Percentiles rank a stretch among this genome's conserved stretches.
Evolutionary conservation across 164 flowering plant genomes (phyloP).

Genomic region (Buxus sempervirens): DNA sequence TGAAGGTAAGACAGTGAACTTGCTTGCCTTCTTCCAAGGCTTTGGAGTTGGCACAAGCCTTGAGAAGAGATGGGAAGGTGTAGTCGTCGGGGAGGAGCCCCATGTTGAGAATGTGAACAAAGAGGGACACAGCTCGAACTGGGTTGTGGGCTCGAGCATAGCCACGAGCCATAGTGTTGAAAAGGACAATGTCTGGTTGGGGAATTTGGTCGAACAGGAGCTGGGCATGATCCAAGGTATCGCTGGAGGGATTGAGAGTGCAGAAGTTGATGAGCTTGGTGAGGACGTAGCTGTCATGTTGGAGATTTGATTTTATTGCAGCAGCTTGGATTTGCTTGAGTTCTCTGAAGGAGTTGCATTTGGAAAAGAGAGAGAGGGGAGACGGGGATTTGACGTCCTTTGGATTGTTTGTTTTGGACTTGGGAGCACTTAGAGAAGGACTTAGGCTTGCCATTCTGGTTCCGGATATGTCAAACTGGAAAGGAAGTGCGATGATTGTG

Average conservation of each 20-base stretch:
- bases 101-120: slow-evolving; percentile 23
- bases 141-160: slow-evolving; percentile 48
- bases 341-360: slow-evolving; percentile 43
- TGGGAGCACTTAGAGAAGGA: slow-evolving; percentile 15
- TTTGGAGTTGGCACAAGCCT: slow-evolving; percentile 50
- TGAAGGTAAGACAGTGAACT: slow-evolving; percentile 48
- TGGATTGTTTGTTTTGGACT: slow-evolving; percentile 11
- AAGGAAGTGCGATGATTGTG: slow-evolving; percentile 73
- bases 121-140: slow-evolving; percentile 35
- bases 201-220: slow-evolving; percentile 53
- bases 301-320: slow-evolving; percentile 53
- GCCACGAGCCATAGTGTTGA: slow-evolving; percentile 60
- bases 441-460: slow-evolving; percentile 23
- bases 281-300: slow-evolving; percentile 35
- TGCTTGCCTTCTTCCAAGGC: slow-evolving; percentile 60
- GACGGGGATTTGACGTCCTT: slow-evolving; percentile 8
- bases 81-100: slow-evolving; percentile 54
- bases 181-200: slow-evolving; percentile 47
- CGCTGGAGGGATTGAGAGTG: slow-evolving; percentile 26
- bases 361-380: slow-evolving; percentile 41
- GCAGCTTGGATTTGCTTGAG: slow-evolving; percentile 69
- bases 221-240: slow-evolving; percentile 48
- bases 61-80: slow-evolving; percentile 59
- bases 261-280: slow-evolving; percentile 53
- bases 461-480: slow-evolving; percentile 29